phyloP scores from a whole-genome alignment of 805 yeast genomes.

The Saccharomycopsis selenospora region DNA sequence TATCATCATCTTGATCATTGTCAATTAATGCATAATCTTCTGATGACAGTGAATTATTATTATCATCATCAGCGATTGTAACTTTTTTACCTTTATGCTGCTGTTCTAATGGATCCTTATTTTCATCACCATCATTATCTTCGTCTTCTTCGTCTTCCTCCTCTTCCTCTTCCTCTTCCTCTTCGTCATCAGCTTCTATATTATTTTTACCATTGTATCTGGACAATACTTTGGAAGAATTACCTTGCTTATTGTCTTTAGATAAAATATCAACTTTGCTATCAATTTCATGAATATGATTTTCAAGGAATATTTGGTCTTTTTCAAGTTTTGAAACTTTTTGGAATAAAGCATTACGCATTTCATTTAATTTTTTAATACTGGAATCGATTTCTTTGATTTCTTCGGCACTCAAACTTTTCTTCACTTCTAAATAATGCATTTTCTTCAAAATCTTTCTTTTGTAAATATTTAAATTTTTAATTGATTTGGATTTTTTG shows the following conservation, averaged over 20 bases:
- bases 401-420: slow-evolving; percentile 57
- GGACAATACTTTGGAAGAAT: neutral
- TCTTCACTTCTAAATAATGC: slow-evolving; percentile 53
- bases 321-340: slow-evolving; percentile 54
- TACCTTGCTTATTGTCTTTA: neutral
- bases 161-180: slow-evolving; percentile 25
- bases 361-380: slow-evolving; percentile 42
- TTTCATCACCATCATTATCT: slow-evolving; percentile 1
- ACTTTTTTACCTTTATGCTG: neutral
- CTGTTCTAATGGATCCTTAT: neutral
- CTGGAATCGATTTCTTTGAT: slow-evolving; percentile 56
- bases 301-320: slow-evolving; percentile 50
- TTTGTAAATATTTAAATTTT: slow-evolving; percentile 33
- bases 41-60: slow-evolving; percentile 9
- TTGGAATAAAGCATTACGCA: slow-evolving; percentile 49
- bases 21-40: slow-evolving; percentile 20
- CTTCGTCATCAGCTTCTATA: slow-evolving; percentile 1
- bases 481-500: slow-evolving; percentile 35
- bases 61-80: slow-evolving; percentile 6
- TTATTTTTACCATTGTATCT: neutral
- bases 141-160: slow-evolving; percentile 20
- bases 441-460: slow-evolving; percentile 38
- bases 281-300: slow-evolving; percentile 37
- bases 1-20: slow-evolving; percentile 20
- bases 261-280: slow-evolving; percentile 32